Base-by-base conservation (phyloP, 2,329 filamentous ascomycete species). In the Davidsoniella virescens region DNA sequence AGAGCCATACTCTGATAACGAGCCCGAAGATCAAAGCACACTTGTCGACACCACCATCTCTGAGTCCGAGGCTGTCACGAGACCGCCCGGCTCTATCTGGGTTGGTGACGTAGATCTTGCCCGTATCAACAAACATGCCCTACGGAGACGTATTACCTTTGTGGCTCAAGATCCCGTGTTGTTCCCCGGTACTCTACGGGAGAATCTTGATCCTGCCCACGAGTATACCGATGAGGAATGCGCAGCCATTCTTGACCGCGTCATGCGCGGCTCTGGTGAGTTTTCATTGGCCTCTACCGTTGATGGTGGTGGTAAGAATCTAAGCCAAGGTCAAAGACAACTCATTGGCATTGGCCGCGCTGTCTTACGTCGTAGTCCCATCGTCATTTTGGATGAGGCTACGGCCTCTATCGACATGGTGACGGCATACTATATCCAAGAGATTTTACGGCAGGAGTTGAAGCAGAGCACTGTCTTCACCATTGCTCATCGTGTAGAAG, bases 161-260 rank as follows among this genome's bases (percentile, higher is more conserved):
- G 76, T 81, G 23, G 76, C 78, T 1, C 77, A 81, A 56, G 77
- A 81, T 49, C 77, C 77, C 0, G 75, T 76, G 0, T 63, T 81
- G 1, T 78, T 79, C 58, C 73, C 75, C 0, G 75, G 75, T 2
- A 73, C 72, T 0, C 59, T 78, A 37, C 69, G 73, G 20, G 71
- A 78, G 59, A 79, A 87, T 58, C 70, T 88, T 18, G 84, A 88
- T 56, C 80, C 84, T 0, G 68, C 82, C 49, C 67, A 67, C 5
- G 75, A 80, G 54, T 70, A 70, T 51, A 69, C 76, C 14, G 69
- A 76, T 43, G 60, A 59, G 2, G 72, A 72, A 51, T 74, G 73
- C 58, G 62, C 62, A 4, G 62, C 64, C 5, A 70, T 73, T 1
- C 67, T 87, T 2, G 67, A 67, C 12, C 74, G 78, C 7, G 80